phyloP scores from a whole-genome alignment of 345 rosid species.

The Balakata baccata region DNA sequence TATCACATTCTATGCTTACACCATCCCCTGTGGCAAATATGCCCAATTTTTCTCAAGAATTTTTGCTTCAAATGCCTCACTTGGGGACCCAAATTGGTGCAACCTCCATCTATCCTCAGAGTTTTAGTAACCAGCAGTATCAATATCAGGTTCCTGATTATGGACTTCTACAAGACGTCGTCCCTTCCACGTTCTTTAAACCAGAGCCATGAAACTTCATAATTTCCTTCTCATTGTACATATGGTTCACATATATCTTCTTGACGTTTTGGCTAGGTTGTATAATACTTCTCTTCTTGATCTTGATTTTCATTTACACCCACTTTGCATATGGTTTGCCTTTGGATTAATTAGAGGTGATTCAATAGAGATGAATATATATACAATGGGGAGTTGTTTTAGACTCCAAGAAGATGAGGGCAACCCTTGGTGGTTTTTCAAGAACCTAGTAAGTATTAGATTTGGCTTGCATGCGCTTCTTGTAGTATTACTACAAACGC shows the following conservation, averaged over 20 bases:
- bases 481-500: neutral
- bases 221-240: slow-evolving; percentile 8
- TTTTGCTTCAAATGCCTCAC: slow-evolving; percentile 28
- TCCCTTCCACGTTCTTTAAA: slow-evolving; percentile 65
- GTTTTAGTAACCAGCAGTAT: slow-evolving; percentile 19
- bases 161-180: slow-evolving; percentile 74
- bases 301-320: neutral
- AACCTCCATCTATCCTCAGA: slow-evolving; percentile 33
- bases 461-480: slow-evolving; percentile 13
- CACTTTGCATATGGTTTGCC: neutral
- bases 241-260: neutral
- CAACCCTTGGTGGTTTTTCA: neutral
- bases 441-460: too few species aligned
- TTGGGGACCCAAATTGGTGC: slow-evolving; percentile 19
- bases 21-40: slow-evolving; percentile 27
- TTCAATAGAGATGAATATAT: neutral
- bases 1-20: slow-evolving; percentile 26
- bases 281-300: slow-evolving; percentile 13
- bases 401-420: slow-evolving; percentile 15
- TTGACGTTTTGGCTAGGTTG: too few species aligned
- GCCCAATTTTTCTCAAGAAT: slow-evolving; percentile 41
- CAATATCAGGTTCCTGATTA: slow-evolving; percentile 47
- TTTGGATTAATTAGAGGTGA: neutral
- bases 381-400: neutral
- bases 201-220: neutral